Percentiles rank a stretch among this genome's conserved stretches.
Evolutionary conservation across 345 rosid genomes (phyloP).

Genomic region (Raphanus sativus): DNA sequence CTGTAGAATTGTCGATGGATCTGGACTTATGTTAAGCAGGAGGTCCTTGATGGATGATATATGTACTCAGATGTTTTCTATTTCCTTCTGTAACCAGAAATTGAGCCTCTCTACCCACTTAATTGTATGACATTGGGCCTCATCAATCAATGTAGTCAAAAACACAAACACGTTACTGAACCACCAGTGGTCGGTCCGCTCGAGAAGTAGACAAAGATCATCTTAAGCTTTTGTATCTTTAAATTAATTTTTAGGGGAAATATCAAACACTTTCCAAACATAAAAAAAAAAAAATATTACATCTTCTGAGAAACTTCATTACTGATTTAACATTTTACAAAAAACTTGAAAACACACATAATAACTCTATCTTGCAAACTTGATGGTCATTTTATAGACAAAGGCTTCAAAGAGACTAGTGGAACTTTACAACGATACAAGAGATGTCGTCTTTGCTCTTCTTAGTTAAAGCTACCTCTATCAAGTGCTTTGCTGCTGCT

Average conservation of each 20-base stretch:
- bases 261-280: background rate
- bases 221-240: too few relatives aligned
- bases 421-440: slow-evolving; percentile 82
- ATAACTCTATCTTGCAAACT: slow-evolving; percentile 21
- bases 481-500: slow-evolving; percentile 66
- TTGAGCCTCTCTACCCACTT: too few relatives aligned
- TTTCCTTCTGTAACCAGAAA: too few relatives aligned
- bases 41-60: too few relatives aligned
- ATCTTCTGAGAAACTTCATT: slow-evolving; percentile 20
- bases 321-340: slow-evolving; percentile 15
- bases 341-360: background rate
- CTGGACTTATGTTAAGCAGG: too few relatives aligned
- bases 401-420: slow-evolving; percentile 22
- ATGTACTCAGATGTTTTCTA: too few relatives aligned
- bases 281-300: slow-evolving; percentile 8
- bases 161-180: too few relatives aligned
- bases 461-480: slow-evolving; percentile 59
- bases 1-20: too few relatives aligned
- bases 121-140: too few relatives aligned
- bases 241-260: background rate
- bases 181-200: too few relatives aligned
- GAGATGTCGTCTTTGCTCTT: slow-evolving; percentile 92
- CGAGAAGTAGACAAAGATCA: too few relatives aligned
- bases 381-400: background rate
- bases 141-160: too few relatives aligned